Base-by-base conservation (phyloP, 192 early-diverging fungal genomes). In the Gorgonomyces haynaldii region DNA sequence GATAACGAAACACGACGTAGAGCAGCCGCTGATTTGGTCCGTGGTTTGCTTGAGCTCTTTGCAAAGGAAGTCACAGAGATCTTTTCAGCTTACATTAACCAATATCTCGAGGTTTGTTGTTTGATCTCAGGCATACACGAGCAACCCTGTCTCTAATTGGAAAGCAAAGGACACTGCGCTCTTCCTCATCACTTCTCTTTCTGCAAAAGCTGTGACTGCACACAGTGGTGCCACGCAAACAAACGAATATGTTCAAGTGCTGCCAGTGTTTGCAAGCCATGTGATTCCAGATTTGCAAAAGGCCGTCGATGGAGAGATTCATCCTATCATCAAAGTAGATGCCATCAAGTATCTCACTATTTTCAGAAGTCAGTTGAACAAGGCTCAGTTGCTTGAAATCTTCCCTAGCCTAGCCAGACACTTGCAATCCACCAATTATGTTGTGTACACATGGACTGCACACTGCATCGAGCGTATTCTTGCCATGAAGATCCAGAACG, bases 151-250 rank as follows among this genome's bases (percentile, higher is more conserved):
- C 6, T 57, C 35, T 19, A 78, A 92, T 57, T 96, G 93, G 93
- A 89, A 89, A 56, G 78, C 85, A 37, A 96, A 99, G 60, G 89
- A 99, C 52, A 84, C 90, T 1, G 96, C 96, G 25, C 72, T 99
- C 25, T 96, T 87, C 49, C 62, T 99, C 58, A 72, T 91, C 30
- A 90, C 84, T 13, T 81, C 93, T 12, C 81, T 96, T 37, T 83
- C 91, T 5, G 83, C 90, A 3, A 79, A 81, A 36, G 77, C 81
- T 26, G 70, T 78, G 13, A 83, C 83, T 25, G 60, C 70, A n/a
- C 73, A 85, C 63, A 69, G 77, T 55, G 95, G 95, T 41, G 87
- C 84, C 0, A 90, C 87, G 15, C 64, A 64, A n/a, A 76, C 82
- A 17, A 98, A 96, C 52, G 70, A 81, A 42, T 68, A 81, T 38